Evolutionary conservation across 495 filamentous ascomycete genomes (phyloP).

Genomic region (Friedmanniomyces simplex): DNA sequence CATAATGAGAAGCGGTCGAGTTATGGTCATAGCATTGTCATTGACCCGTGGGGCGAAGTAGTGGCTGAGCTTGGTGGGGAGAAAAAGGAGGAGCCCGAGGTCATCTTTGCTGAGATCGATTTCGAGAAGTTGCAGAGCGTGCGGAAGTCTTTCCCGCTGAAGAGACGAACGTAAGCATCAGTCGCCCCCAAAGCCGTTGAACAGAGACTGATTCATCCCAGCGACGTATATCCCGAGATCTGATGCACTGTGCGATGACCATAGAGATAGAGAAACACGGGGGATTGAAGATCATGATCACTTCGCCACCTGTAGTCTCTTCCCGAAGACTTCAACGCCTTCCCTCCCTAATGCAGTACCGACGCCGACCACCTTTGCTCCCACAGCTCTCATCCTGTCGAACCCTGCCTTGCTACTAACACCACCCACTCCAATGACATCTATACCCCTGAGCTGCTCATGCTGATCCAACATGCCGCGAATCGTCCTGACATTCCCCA

Average conservation of each 20-base stretch:
- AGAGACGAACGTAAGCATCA: constrained; percentile 32
- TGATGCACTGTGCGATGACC: constrained; percentile 21
- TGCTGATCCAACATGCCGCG: constrained; percentile 43
- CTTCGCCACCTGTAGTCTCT: constrained; percentile 30
- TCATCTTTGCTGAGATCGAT: constrained; percentile 37
- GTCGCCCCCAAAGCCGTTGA: neutral
- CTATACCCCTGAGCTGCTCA: constrained; percentile 35
- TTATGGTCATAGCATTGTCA: constrained; percentile 82
- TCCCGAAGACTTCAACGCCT: constrained; percentile 48
- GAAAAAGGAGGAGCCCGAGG: constrained; percentile 40
- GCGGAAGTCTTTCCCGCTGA: constrained; percentile 35
- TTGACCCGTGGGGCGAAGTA: constrained; percentile 80
- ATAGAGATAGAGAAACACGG: neutral
- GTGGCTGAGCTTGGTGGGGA: constrained; percentile 51
- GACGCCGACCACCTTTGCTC: constrained; percentile 51
- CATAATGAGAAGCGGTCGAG: constrained; percentile 73
- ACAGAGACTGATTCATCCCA: constrained; percentile 16
- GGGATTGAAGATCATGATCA: neutral
- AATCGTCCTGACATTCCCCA: constrained; percentile 59
- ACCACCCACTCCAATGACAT: constrained; percentile 57
- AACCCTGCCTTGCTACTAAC: constrained; percentile 50
- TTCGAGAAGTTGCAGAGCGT: constrained; percentile 28
- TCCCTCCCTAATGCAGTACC: constrained; percentile 53
- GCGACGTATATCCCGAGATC: constrained; percentile 53
- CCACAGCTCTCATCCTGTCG: constrained; percentile 50